Base-by-base conservation (phyloP, 2,329 filamentous ascomycete genomes). In the Paraconiothyrium brasiliense region DNA sequence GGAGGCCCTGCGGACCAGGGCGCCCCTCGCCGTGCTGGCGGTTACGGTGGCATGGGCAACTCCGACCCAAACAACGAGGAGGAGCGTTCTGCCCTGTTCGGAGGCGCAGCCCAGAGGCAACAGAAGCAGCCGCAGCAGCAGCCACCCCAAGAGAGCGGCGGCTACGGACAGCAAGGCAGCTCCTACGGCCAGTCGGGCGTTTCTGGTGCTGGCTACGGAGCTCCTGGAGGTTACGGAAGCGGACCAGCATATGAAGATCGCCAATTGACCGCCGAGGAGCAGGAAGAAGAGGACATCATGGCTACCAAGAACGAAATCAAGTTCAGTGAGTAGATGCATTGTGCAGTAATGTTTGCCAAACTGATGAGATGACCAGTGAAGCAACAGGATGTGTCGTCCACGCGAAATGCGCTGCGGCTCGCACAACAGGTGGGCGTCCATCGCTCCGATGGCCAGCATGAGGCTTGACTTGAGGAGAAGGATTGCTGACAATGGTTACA, bases 191-290 rank as follows among this genome's bases (percentile, higher is more conserved):
- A 62, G 3, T 58, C 52, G 16, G 52, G 39, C 27, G 52, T 55
- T 35, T 43, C 64, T 34, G 65, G 72, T 32, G 65, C 71, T 32
- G 68, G 60, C 32, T 69, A 71, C 46, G 73, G 70, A 7, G 63
- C 67, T 24, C 60, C 67, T 13, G 72, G 72, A 34, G 73, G 73
- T 16, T 85, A 85, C 62, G 83, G 83, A 10, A 43, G 30, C 27
- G 60, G 55, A 2, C 57, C 57, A 6, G 60, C 74, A 4, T 88
- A 92, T 56, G 89, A 90, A 59, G 86, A 91, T 61, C 87, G 92
- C 51, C 88, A 97, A 76, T 81, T 97, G 67, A 97, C 92, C 0
- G 92, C 89, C 1, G 92, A 97, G 86, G 81, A 75, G 65, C 89
- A 95, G 67, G 89, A 90, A 71, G 89, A 92, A 65, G 87, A 92